Conservation (phyloP, 2,329 filamentous ascomycete species). For the Fusarium liriodendri region DNA sequence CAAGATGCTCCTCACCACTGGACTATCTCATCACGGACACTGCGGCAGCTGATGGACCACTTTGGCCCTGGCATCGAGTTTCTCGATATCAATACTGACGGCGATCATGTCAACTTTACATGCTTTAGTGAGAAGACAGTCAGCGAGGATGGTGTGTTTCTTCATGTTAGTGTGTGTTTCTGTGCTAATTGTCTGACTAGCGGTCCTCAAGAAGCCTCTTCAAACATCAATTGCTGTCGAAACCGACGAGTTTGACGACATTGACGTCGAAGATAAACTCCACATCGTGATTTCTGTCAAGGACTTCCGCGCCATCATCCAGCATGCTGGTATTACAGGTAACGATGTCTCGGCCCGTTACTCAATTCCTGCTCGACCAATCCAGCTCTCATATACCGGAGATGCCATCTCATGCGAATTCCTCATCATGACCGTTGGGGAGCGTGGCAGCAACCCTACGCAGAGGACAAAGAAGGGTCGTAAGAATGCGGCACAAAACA, state of each 20-base stretch:
- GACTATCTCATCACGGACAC: conserved; percentile 76
- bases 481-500: conserved; percentile 51
- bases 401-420: conserved; percentile 80
- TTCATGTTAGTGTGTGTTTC: neutral
- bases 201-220: conserved; percentile 82
- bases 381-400: conserved; percentile 77
- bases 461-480: conserved; percentile 61
- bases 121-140: conserved; percentile 85
- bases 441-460: conserved; percentile 62
- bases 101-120: conserved; percentile 80
- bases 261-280: conserved; percentile 78
- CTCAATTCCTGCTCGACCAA: conserved; percentile 76
- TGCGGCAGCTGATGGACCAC: conserved; percentile 82
- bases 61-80: conserved; percentile 85
- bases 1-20: conserved; percentile 75
- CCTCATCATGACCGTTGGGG: conserved; percentile 84
- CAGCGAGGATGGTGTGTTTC: conserved; percentile 62
- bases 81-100: conserved; percentile 80
- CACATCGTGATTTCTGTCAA: conserved; percentile 86
- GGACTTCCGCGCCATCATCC: conserved; percentile 83
- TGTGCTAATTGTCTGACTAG: conserved; percentile 52
- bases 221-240: conserved; percentile 84
- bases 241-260: conserved; percentile 80
- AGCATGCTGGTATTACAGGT: conserved; percentile 77
- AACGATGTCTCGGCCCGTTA: conserved; percentile 76